Percentiles rank a stretch among this genome's conserved stretches.
These are phyloP conservation scores for Houttuynia cordata DNA, from an alignment of 164 flowering plant genomes.

Conservation along the genomic window DNA sequence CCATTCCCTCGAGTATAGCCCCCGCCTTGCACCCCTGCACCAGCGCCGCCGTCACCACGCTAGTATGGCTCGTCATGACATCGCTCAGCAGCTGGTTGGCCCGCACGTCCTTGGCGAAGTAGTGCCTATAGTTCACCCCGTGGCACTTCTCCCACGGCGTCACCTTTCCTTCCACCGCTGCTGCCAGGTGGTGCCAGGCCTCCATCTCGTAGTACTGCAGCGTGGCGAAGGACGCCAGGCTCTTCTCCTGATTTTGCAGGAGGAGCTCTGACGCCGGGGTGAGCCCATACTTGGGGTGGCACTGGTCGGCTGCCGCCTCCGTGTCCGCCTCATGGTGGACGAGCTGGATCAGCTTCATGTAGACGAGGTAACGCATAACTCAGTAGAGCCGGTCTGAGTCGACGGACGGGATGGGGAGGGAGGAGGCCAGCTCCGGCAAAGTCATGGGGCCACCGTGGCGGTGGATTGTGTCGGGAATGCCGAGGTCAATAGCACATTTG, in stretches of 20 bases:
- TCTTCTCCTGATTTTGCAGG: slow-evolving; percentile 1
- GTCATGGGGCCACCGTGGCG: slow-evolving; percentile 24
- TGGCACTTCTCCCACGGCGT: slow-evolving; percentile 32
- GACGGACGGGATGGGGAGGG: slow-evolving; percentile 10
- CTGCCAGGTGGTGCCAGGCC: slow-evolving; percentile 2
- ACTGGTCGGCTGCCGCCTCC: too few relatives aligned
- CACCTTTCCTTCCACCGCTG: slow-evolving; percentile 5
- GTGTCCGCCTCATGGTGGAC: background rate
- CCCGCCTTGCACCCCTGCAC: slow-evolving; percentile 6
- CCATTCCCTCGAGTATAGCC: slow-evolving; percentile 5
- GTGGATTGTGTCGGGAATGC: slow-evolving; percentile 35
- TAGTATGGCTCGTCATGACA: slow-evolving; percentile 8
- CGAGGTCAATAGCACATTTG: slow-evolving; percentile 38
- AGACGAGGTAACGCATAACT: slow-evolving; percentile 37
- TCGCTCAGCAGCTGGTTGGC: slow-evolving; percentile 4
- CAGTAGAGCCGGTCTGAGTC: slow-evolving; percentile 26
- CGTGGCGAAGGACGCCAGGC: slow-evolving; percentile 4
- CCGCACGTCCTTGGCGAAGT: background rate
- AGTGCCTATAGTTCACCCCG: slow-evolving; percentile 1
- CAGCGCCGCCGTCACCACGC: slow-evolving; percentile 3
- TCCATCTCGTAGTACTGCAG: slow-evolving; percentile 6
- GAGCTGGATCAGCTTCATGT: slow-evolving; percentile 19
- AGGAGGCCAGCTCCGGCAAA: slow-evolving; percentile 17
- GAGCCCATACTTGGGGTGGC: background rate
- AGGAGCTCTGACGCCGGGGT: slow-evolving; percentile 4